phyloP scores from a whole-genome alignment of 148 eudicot genomes.

The Tetragonia tetragonoides region DNA sequence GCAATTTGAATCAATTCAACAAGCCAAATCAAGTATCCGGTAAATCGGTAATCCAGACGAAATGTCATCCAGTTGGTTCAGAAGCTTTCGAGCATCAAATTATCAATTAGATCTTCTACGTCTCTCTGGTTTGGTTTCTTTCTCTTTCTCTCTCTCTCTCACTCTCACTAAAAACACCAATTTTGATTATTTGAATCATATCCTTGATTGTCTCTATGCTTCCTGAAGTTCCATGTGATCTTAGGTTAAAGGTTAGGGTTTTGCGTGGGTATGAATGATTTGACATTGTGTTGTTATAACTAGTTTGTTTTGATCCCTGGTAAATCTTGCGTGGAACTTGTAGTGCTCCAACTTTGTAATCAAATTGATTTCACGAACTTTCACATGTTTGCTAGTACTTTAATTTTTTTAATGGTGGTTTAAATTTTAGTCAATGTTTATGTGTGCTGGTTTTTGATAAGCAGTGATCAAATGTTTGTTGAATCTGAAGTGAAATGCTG shows the following conservation, averaged over 20 bases:
- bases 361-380: too few species aligned
- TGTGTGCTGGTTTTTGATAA: too few species aligned
- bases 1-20: conserved; percentile 84
- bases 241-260: conserved; percentile 9
- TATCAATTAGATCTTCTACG: conserved; percentile 92
- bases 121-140: conserved; percentile 58
- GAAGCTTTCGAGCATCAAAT: conserved; percentile 79
- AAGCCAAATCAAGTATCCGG: conserved; percentile 90
- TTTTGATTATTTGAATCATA: not conserved
- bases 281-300: too few species aligned
- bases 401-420: too few species aligned
- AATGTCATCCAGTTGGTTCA: conserved; percentile 98
- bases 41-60: conserved; percentile 58
- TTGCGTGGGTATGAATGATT: not conserved
- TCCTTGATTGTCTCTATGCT: not conserved
- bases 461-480: too few species aligned
- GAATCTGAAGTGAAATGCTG: too few species aligned
- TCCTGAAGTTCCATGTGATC: not conserved
- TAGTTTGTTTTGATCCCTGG: too few species aligned
- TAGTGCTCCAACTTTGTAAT: too few species aligned
- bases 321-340: too few species aligned
- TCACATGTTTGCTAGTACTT: too few species aligned
- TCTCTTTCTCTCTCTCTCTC: not conserved
- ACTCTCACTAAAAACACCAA: not conserved
- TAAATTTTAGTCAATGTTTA: too few species aligned